phyloP scores from a whole-genome alignment of 331 rosid genomes.

The Malus hybrid region DNA sequence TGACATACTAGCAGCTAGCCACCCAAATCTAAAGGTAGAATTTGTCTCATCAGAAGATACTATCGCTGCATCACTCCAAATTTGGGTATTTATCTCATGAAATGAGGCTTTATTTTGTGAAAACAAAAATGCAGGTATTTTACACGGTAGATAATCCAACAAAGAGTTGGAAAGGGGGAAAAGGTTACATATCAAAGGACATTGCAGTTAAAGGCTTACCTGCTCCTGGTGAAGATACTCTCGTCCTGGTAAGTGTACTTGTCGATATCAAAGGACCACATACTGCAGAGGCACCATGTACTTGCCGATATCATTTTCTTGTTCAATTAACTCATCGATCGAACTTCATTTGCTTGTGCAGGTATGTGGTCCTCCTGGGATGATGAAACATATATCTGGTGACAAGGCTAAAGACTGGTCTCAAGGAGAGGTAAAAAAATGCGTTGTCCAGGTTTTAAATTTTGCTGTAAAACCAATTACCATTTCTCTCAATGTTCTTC shows the following conservation, averaged over 20 bases:
- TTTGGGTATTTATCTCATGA: neutral
- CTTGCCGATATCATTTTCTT: neutral
- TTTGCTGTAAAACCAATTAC: neutral
- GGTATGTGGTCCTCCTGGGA: slow-evolving; percentile 99
- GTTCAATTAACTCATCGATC: neutral
- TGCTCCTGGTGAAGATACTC: slow-evolving; percentile 60
- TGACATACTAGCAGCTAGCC: slow-evolving; percentile 64
- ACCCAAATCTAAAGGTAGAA: slow-evolving; percentile 79
- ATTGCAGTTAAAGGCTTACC: slow-evolving; percentile 88
- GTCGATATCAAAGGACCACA: no score
- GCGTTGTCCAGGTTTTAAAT: neutral
- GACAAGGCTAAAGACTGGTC: slow-evolving; percentile 77
- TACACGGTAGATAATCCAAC: slow-evolving; percentile 78
- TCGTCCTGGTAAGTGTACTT: slow-evolving; percentile 59
- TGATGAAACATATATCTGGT: slow-evolving; percentile 88
- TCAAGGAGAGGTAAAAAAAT: slow-evolving; percentile 86
- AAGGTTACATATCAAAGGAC: slow-evolving; percentile 76
- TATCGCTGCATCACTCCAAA: neutral
- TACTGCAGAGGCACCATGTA: neutral
- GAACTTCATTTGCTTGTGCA: slow-evolving; percentile 22
- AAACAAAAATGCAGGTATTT: slow-evolving; percentile 39
- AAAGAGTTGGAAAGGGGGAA: slow-evolving; percentile 85
- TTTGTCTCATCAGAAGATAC: neutral
- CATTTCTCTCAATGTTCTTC: neutral
- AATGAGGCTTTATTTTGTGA: neutral